These are phyloP conservation scores for Porphyra umbilicalis DNA, from an alignment of 31 red algal genomes.

Conservation along the genomic window DNA sequence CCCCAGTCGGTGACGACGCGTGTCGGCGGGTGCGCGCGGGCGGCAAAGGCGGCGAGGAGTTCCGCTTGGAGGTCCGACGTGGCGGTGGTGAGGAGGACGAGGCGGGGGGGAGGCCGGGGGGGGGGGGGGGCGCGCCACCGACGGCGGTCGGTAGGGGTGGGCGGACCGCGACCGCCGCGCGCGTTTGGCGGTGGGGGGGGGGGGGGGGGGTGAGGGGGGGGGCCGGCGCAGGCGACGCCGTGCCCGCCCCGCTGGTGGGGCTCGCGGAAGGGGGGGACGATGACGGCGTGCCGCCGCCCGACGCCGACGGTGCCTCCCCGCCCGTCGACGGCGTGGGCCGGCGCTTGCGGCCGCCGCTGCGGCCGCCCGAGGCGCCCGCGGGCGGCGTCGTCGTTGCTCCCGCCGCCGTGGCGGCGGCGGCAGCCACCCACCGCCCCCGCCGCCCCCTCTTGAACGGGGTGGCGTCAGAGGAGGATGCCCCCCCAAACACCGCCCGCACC, in stretches of 20 bases:
- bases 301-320: not conserved
- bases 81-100: not conserved
- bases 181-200: not conserved
- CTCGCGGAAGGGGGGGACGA: too few relatives aligned
- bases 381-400: too few relatives aligned
- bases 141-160: too few relatives aligned
- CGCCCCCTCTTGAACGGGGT: not conserved
- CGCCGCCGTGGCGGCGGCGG: not conserved
- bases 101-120: not conserved
- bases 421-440: not conserved
- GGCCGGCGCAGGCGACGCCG: not conserved
- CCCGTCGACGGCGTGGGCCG: not conserved
- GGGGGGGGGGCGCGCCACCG: not conserved
- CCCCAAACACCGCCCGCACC: not conserved
- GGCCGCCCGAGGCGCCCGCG: too few relatives aligned
- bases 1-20: not conserved
- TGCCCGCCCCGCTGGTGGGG: too few relatives aligned
- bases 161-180: not conserved
- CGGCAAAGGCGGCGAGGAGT: not conserved
- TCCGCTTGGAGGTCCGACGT: not conserved
- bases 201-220: not conserved
- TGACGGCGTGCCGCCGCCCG: too few relatives aligned
- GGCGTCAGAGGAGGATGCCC: not conserved
- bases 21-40: not conserved
- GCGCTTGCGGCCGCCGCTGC: not conserved